Base-by-base conservation (phyloP, 306 rosid genomes). In the Malus sylvestris region DNA sequence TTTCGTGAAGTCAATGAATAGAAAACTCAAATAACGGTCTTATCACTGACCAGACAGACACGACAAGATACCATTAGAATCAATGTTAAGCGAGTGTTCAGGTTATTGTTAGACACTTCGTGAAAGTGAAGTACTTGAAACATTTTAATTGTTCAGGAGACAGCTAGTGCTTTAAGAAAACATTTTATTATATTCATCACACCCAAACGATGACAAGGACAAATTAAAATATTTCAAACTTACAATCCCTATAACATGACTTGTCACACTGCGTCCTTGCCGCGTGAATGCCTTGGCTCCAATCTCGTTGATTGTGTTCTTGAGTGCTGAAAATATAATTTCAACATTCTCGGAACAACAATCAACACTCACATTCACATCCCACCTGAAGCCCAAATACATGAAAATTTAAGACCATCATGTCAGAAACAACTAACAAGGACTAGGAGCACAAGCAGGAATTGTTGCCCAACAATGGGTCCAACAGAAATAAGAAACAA, bases 271-370 rank as follows among this genome's bases (percentile, higher is more conserved):
- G 29, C 83, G 84, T 16, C 91, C 89, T 86, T 94, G 98, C 77
- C 70, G 3, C 72, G 78, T 52, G 58, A 81, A 76, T 74, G 93
- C 89, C 40, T 71, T 88, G 82, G 81, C 89, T 64, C 75, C 97
- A 61, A 89, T 81, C 81, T 92, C 98, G 76, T 85, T 81, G 66
- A 90, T 75, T 67, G 95, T 84, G 84, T 78, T 60, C 55, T 61
- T 82, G 78, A 90, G 23, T 23, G 96, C 95, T 2, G 76, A 78
- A 85, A 92, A 95, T 79, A 92, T 76, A 69, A 90, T 92, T 81
- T 88, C 85, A 61, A 95, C 98, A 13, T 81, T 53, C 85, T 87
- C 91, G 42, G 97, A 90, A 75, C 93, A 91, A 80, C 80, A 80
- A 67, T 78, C 88, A 60, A 51, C 72, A 45, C 67, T 80, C 60